Evolutionary conservation across 768 basidiomycete species (phyloP), one percentile per base, ranked within the genome.

Genomic region (Fistulinella prunicolor): DNA sequence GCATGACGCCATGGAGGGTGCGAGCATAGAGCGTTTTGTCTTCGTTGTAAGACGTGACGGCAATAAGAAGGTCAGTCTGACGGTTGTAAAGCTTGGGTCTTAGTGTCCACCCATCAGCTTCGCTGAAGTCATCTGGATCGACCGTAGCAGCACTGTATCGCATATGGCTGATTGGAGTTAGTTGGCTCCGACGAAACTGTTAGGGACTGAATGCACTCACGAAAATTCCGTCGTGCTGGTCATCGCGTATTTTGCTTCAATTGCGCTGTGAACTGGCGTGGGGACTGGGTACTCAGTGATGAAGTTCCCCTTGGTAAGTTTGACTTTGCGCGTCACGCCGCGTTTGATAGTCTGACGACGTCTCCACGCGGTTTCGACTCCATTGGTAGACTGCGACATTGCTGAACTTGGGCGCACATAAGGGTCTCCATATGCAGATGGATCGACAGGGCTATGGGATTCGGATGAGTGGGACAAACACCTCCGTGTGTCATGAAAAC

Each of bases 1-100:
- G 69, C 94, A 97, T 97, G 60, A 97, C 86, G 54, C 90, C 90
- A 62, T 97, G 95, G 34, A 98, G 75, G 0, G 95, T 97, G 55
- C 88, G 85, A 22, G 89, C 82, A 61, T 92, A 90, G n/a, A 92
- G 79, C 6, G 82, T 85, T 74, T 92, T 93, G 78, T 93, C 89
- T 67, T 94, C 91, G 54, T 93, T 92, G 72, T 92, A 93, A 4
- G 86, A 90, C 6, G 92, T 96, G 54, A 97, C 89, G 9, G 93
- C 94, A 59, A 98, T 95, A 21, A 97, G 79, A 7, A 98, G 67
- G 55, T 98, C 95, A 1, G 95, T 98, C 54, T 89, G 80, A 47
- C 95, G 88, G 50, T 86, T 83, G 70, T 93, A 96, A 54, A 84
- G 72, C 63, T 88, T 89, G 6, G 86, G 77, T 12, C 95, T 85